These are phyloP conservation scores for Gloeostereum incarnatum DNA, from an alignment of 768 basidiomycete genomes.

Conservation along the genomic window DNA sequence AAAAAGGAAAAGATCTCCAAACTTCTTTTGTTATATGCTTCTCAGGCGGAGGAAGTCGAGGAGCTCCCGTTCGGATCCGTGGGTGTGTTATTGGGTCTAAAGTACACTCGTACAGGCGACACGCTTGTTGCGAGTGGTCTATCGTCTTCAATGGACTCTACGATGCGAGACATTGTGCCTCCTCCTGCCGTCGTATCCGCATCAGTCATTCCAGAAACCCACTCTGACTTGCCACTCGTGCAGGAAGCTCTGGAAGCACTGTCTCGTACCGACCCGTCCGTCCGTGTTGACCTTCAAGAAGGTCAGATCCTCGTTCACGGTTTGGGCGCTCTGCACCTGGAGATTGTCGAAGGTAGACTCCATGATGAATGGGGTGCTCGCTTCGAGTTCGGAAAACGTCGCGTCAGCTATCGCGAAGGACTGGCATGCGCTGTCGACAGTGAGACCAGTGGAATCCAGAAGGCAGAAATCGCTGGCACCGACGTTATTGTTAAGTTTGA, in stretches of 20 bases:
- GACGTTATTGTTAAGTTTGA: conserved; percentile 44
- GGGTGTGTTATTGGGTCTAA: conserved; percentile 77
- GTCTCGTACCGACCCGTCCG: conserved; percentile 83
- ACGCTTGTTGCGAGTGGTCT: conserved; percentile 56
- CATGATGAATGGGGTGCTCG: conserved; percentile 71
- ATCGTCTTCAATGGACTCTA: conserved; percentile 24
- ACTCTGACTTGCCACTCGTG: conserved; percentile 70
- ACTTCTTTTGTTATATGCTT: conserved; percentile 71
- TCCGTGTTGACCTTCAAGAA: conserved; percentile 71
- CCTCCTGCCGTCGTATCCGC: conserved; percentile 83
- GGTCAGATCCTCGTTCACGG: conserved; percentile 81
- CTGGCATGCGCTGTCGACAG: conserved; percentile 22
- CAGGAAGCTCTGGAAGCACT: conserved; percentile 66
- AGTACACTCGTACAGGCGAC: conserved; percentile 80
- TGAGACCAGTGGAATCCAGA: conserved; percentile 39
- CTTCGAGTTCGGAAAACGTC: conserved; percentile 69
- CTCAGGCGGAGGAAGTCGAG: conserved; percentile 68
- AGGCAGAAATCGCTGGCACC: conserved; percentile 54
- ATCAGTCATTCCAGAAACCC: conserved; percentile 72
- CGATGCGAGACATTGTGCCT: conserved; percentile 56
- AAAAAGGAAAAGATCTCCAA: conserved; percentile 69
- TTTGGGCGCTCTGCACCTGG: conserved; percentile 80
- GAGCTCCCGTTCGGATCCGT: conserved; percentile 74
- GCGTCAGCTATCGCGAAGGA: conserved; percentile 76
- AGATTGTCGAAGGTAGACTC: conserved; percentile 78